Conservation (phyloP, 179 eudicot species). For the Drosera spatulata region DNA sequence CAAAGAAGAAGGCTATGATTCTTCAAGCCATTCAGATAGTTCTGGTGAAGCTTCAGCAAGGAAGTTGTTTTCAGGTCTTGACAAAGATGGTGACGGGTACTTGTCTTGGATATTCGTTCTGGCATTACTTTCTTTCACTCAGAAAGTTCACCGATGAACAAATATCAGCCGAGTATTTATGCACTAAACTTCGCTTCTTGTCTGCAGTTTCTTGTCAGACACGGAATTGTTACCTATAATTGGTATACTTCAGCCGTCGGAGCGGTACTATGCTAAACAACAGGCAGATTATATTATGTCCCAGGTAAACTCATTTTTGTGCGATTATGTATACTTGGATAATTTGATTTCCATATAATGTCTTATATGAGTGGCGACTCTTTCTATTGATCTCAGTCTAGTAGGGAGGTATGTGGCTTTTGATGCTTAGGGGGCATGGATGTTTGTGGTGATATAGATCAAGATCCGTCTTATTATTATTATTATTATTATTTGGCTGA, state of each 20-base stretch:
- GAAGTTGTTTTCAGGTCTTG: conserved; percentile 74
- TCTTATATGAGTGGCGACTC: no score
- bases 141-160: no score
- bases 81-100: conserved; percentile 85
- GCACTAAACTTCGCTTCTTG: conserved; percentile 3
- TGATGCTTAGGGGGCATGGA: no score
- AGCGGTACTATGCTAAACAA: conserved; percentile 83
- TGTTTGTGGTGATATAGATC: no score
- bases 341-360: no score
- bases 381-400: no score
- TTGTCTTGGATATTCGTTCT: neutral
- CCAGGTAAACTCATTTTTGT: conserved; percentile 40
- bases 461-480: no score
- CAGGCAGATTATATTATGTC: conserved; percentile 89
- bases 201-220: conserved; percentile 52
- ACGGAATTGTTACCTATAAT: conserved; percentile 69
- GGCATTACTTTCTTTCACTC: neutral
- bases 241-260: conserved; percentile 90
- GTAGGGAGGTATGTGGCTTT: no score
- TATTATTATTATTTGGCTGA: no score
- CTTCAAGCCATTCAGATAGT: conserved; percentile 44
- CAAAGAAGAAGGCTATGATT: conserved; percentile 56
- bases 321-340: no score
- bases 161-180: no score
- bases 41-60: conserved; percentile 57